phyloP scores from a whole-genome alignment of 805 yeast species.

The Ogataea sp. region DNA sequence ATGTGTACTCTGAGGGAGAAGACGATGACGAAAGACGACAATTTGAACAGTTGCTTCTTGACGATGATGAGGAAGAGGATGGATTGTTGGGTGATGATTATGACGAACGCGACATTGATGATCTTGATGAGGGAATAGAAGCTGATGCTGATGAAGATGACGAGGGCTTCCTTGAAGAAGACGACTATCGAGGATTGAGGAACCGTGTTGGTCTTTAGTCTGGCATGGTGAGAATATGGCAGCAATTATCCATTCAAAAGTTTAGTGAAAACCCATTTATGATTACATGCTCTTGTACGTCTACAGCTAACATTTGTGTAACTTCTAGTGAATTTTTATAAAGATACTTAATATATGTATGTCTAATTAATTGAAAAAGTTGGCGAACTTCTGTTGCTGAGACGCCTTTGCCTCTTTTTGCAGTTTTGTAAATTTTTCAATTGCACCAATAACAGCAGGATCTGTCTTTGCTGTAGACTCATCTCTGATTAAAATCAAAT shows the following conservation, averaged over 20 bases:
- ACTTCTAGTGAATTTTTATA: too few relatives aligned
- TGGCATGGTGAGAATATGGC: too few relatives aligned
- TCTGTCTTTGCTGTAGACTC: slow-evolving; percentile 37
- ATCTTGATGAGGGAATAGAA: background rate
- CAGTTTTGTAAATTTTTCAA: slow-evolving; percentile 30
- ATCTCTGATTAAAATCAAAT: slow-evolving; percentile 4
- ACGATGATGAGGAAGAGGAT: background rate
- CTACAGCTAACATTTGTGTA: too few relatives aligned
- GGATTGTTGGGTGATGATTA: background rate
- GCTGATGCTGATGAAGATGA: too few relatives aligned
- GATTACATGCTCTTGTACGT: too few relatives aligned
- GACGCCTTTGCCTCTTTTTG: slow-evolving; percentile 36
- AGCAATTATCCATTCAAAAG: too few relatives aligned
- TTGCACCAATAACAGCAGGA: slow-evolving; percentile 35
- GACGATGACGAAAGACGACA: background rate
- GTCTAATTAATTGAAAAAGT: slow-evolving; percentile 45
- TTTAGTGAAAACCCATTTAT: too few relatives aligned
- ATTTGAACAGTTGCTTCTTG: too few relatives aligned
- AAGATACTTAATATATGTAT: too few relatives aligned
- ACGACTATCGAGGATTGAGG: too few relatives aligned
- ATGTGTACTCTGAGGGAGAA: background rate
- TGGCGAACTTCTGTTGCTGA: slow-evolving; percentile 50
- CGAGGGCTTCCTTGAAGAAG: too few relatives aligned
- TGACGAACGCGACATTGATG: background rate
- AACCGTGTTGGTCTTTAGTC: too few relatives aligned